A percentile compares a stretch with the other conserved stretches of the same genome.
phyloP scores from a whole-genome alignment of 2,329 filamentous ascomycete species.

The Biscogniauxia marginata region DNA sequence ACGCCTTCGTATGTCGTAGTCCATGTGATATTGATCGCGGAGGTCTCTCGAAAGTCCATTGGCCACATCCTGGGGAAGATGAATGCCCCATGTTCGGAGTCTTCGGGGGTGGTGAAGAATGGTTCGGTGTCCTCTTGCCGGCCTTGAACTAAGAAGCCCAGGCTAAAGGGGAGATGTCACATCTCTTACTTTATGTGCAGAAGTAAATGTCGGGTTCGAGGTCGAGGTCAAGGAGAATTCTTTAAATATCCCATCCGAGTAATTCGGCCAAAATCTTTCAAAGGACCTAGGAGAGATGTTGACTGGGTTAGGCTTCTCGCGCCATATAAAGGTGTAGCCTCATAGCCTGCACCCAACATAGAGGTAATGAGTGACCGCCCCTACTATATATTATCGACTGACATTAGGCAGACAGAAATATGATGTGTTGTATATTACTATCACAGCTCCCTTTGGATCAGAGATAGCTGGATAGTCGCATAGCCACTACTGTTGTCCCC shows the following conservation, averaged over 20 bases:
- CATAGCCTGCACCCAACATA: neutral
- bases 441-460: no score
- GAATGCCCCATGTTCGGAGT: slow-evolving; percentile 5
- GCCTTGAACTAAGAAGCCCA: neutral
- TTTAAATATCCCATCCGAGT: no score
- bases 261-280: no score
- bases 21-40: slow-evolving; percentile 6
- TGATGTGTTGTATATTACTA: neutral
- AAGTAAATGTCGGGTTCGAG: neutral
- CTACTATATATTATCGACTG: neutral
- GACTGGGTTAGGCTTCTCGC: neutral
- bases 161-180: neutral
- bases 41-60: slow-evolving; percentile 2
- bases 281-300: no score
- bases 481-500: no score
- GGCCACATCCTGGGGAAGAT: slow-evolving; percentile 1
- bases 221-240: no score
- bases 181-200: neutral
- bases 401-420: neutral
- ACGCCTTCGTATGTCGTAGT: slow-evolving; percentile 1
- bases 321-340: neutral
- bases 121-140: neutral
- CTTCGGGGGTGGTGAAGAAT: neutral
- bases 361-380: neutral
- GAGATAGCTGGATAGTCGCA: no score